Evolutionary conservation across 2,329 filamentous ascomycete species (phyloP).

Genomic region (Talaromyces verruculosus): DNA sequence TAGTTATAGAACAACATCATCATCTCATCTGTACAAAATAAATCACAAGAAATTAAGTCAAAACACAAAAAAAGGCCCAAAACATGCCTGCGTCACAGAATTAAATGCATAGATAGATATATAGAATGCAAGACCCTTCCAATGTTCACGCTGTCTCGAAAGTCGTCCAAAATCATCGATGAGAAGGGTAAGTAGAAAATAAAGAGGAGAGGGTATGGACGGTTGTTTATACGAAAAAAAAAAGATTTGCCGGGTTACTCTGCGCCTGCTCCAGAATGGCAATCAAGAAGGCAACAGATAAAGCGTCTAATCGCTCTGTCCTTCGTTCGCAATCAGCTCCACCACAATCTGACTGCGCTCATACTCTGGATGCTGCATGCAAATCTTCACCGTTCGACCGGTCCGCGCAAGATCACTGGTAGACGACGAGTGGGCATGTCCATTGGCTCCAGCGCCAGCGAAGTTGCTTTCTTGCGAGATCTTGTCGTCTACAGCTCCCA

Average conservation of each 20-base stretch:
- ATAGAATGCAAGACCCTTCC: background rate
- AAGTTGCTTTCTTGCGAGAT: conserved; percentile 18
- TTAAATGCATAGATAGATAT: conserved; percentile 4
- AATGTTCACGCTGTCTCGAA: background rate
- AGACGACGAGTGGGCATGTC: conserved; percentile 20
- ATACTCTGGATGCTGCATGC: conserved; percentile 89
- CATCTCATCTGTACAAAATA: conserved; percentile 6
- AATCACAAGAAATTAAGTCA: background rate
- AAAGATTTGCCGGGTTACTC: background rate
- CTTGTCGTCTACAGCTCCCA: conserved; percentile 15
- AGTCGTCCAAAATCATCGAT: background rate
- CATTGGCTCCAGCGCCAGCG: conserved; percentile 34
- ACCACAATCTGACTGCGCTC: conserved; percentile 83
- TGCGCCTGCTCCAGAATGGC: background rate
- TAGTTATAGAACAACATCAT: background rate
- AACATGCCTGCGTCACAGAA: background rate
- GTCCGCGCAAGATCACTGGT: conserved; percentile 35
- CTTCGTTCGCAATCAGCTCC: conserved; percentile 90
- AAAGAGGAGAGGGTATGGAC: background rate
- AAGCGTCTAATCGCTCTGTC: conserved; percentile 57
- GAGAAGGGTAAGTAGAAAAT: background rate
- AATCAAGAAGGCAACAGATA: background rate
- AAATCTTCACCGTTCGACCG: conserved; percentile 82
- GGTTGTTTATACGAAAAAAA: background rate
- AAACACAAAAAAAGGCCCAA: background rate